Percentiles rank a stretch among this genome's conserved stretches.
These are phyloP conservation scores for Penicillium griseofulvum DNA, from an alignment of 2,329 filamentous ascomycete genomes.

Conservation along the genomic window DNA sequence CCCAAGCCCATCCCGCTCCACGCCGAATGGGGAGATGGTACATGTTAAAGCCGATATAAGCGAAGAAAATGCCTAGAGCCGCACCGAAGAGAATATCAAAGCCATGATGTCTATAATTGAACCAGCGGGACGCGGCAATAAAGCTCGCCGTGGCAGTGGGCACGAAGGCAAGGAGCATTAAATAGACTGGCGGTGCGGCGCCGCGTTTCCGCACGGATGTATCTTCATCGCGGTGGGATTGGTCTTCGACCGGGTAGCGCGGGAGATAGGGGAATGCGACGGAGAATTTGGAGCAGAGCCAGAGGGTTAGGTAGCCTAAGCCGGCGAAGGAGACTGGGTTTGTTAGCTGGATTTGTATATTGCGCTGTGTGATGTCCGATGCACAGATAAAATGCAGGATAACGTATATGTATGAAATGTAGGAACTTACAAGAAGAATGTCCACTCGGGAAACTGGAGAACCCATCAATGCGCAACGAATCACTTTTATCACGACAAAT, in stretches of 20 bases:
- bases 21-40: conserved; percentile 77
- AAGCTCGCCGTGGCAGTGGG: conserved; percentile 76
- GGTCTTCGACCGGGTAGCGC: conserved; percentile 26
- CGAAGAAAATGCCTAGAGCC: conserved; percentile 67
- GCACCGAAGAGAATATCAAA: conserved; percentile 90
- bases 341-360: neutral
- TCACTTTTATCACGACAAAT: conserved; percentile 70
- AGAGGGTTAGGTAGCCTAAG: conserved; percentile 80
- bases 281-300: conserved; percentile 64
- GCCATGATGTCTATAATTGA: conserved; percentile 85
- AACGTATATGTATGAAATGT: neutral
- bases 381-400: no score
- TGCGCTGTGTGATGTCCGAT: no score
- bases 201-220: conserved; percentile 65
- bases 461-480: conserved; percentile 68
- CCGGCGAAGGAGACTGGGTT: conserved; percentile 66
- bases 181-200: conserved; percentile 73
- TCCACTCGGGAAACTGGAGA: conserved; percentile 78
- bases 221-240: conserved; percentile 20
- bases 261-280: conserved; percentile 47
- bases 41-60: conserved; percentile 75
- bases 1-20: conserved; percentile 91
- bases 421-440: conserved; percentile 63
- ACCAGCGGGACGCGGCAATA: conserved; percentile 81
- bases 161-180: conserved; percentile 68